phyloP scores from a whole-genome alignment of 805 yeast species.

The Candida glaebosa region DNA sequence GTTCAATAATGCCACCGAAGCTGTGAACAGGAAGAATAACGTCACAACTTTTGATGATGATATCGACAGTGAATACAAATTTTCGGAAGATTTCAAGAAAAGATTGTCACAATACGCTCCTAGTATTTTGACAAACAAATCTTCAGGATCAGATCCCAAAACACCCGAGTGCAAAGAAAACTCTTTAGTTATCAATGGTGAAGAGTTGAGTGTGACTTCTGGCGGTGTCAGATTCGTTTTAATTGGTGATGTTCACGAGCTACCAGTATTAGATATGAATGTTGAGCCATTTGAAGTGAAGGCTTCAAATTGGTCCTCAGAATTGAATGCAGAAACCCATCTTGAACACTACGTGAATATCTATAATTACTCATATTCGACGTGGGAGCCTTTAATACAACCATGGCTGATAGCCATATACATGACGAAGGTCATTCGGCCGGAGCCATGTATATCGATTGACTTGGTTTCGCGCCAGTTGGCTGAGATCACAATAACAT shows the following conservation, averaged over 20 bases:
- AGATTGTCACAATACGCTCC: conserved; percentile 67
- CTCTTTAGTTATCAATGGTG: conserved; percentile 57
- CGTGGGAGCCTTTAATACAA: conserved; percentile 94
- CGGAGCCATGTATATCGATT: conserved; percentile 49
- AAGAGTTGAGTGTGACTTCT: conserved; percentile 58
- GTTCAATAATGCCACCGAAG: conserved; percentile 64
- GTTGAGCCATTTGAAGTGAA: conserved; percentile 63
- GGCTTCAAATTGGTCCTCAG: conserved; percentile 85
- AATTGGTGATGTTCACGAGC: conserved; percentile 87
- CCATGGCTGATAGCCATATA: conserved; percentile 80
- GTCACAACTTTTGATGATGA: conserved; percentile 10
- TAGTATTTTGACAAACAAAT: conserved; percentile 51
- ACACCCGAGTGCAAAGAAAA: conserved; percentile 18
- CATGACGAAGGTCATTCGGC: conserved; percentile 47
- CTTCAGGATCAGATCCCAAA: conserved; percentile 24
- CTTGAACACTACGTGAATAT: conserved; percentile 68
- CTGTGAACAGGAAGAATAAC: conserved; percentile 33
- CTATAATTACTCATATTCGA: conserved; percentile 82
- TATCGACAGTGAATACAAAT: conserved; percentile 29
- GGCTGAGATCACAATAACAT: conserved; percentile 78
- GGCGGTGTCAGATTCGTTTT: conserved; percentile 79
- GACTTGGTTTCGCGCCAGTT: conserved; percentile 72
- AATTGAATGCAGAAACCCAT: conserved; percentile 63
- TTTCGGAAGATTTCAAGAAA: conserved; percentile 62
- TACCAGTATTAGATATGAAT: conserved; percentile 79